phyloP scores from a whole-genome alignment of 2,329 filamentous ascomycete species.

The Epichloe aotearoae region DNA sequence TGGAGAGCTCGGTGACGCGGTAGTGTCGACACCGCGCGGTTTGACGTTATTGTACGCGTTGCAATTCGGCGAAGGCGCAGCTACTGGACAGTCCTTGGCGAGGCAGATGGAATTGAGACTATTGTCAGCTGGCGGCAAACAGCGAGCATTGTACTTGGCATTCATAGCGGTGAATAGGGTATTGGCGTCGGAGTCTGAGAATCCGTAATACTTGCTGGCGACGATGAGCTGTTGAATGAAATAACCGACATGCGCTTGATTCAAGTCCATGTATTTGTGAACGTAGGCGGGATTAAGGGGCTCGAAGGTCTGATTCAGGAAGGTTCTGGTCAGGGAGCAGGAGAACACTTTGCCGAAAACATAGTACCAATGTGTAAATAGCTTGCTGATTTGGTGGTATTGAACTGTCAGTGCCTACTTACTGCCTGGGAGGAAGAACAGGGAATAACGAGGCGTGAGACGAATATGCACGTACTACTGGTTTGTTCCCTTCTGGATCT shows the following conservation, averaged over 20 bases:
- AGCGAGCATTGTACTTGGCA: constrained; percentile 16
- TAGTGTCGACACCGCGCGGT: constrained; percentile 8
- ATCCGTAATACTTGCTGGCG: constrained; percentile 14
- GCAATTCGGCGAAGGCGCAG: constrained; percentile 14
- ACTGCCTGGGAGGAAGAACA: not conserved
- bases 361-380: constrained; percentile 18
- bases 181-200: constrained; percentile 14
- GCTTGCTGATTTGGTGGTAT: constrained; percentile 8
- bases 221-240: constrained; percentile 18
- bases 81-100: constrained; percentile 14
- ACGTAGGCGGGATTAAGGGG: constrained; percentile 15
- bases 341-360: constrained; percentile 16
- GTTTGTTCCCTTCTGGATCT: constrained; percentile 14
- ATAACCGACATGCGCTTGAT: constrained; percentile 16
- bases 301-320: constrained; percentile 8
- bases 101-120: constrained; percentile 17
- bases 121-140: constrained; percentile 11
- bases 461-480: constrained; percentile 13
- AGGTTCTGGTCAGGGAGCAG: constrained; percentile 11
- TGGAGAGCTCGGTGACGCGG: not conserved
- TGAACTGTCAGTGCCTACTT: not conserved
- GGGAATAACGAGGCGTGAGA: not conserved
- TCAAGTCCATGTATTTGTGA: constrained; percentile 21
- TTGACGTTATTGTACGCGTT: constrained; percentile 12
- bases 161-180: constrained; percentile 14